Base-by-base conservation (phyloP, 352 stramenopile species). In the Pelagophyceae sp. region DNA sequence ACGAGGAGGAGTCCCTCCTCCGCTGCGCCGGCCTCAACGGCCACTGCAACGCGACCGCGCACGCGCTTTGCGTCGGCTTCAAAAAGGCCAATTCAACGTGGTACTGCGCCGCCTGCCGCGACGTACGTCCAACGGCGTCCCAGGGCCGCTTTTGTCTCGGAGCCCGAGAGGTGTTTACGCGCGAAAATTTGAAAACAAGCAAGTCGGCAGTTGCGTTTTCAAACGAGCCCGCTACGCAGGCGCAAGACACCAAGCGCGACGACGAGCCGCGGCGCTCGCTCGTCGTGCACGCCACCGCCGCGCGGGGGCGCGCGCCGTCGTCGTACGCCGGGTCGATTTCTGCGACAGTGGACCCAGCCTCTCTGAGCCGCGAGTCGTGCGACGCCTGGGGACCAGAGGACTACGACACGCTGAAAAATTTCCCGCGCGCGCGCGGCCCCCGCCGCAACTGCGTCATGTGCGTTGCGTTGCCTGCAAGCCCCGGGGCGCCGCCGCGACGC, bases 61-160 rank as follows among this genome's bases (percentile, higher is more conserved):
- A 74, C 67, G n/a, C 29, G 20, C 19, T 37, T 37, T 74, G 67
- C 38, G 17, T 74, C 67, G 67, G 67, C 58, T 33, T 67, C 15
- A 33, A 67, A 31, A 67, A 67, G 29, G 58, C 58, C 11, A 33
- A 67, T 67, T 11, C 23, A 6, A 33, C 23, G 5, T 67, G 58
- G 58, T 67, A 67, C 31, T 67, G 58, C 27, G 58, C 23, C 11
- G 23, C 58, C 15, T 67, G 58, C 58, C 45, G 45, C 45, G 45
- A 54, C 45, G n/a, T n/a, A n/a, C n/a, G n/a, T n/a, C n/a, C n/a
- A n/a, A n/a, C n/a, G n/a, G n/a, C n/a, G n/a, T n/a, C n/a, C n/a
- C n/a, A n/a, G n/a, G n/a, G n/a, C n/a, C n/a, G n/a, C n/a, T n/a
- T n/a, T n/a, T n/a, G n/a, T n/a, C n/a, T n/a, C n/a, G n/a, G n/a